Evolutionary conservation across 1,284 basidiomycete genomes (phyloP).

Genomic region (Coriolopsis trogii): DNA sequence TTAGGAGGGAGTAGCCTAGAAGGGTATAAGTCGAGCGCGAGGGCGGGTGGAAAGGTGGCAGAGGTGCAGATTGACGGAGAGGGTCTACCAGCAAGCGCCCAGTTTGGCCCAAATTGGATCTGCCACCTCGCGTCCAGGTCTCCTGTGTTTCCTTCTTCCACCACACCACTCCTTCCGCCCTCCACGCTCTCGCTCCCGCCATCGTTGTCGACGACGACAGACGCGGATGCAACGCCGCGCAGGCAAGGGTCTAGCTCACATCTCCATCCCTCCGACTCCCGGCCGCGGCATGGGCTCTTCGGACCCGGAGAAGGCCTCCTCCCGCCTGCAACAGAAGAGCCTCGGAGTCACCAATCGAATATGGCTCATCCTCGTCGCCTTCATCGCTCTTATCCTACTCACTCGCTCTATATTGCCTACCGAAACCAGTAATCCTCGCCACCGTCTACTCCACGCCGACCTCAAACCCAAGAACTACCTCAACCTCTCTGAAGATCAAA

Average conservation of each 20-base stretch:
- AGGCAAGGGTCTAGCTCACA: conserved; percentile 53
- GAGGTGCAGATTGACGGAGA: background rate
- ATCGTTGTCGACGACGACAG: conserved; percentile 8
- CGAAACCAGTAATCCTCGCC: conserved; percentile 31
- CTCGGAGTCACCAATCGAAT: conserved; percentile 71
- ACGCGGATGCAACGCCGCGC: conserved; percentile 60
- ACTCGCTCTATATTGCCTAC: conserved; percentile 60
- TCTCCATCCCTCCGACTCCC: conserved; percentile 48
- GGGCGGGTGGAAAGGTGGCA: conserved; percentile 1
- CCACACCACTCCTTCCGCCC: conserved; percentile 6
- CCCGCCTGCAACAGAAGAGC: conserved; percentile 55
- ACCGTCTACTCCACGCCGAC: conserved; percentile 49
- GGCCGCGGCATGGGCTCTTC: conserved; percentile 45
- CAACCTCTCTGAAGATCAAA: conserved; percentile 54
- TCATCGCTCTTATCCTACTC: conserved; percentile 63
- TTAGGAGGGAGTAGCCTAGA: conserved; percentile 17
- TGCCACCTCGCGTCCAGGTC: conserved; percentile 12
- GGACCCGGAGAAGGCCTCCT: conserved; percentile 48
- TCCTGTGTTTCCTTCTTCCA: background rate
- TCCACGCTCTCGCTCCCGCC: conserved; percentile 9
- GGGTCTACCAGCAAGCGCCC: no score
- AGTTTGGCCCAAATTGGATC: conserved; percentile 9
- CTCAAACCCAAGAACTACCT: conserved; percentile 73
- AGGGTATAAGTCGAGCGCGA: conserved; percentile 14
- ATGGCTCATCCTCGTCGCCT: conserved; percentile 64